Base-by-base conservation (phyloP, 441 rosid species). In the Erodium texanum region DNA sequence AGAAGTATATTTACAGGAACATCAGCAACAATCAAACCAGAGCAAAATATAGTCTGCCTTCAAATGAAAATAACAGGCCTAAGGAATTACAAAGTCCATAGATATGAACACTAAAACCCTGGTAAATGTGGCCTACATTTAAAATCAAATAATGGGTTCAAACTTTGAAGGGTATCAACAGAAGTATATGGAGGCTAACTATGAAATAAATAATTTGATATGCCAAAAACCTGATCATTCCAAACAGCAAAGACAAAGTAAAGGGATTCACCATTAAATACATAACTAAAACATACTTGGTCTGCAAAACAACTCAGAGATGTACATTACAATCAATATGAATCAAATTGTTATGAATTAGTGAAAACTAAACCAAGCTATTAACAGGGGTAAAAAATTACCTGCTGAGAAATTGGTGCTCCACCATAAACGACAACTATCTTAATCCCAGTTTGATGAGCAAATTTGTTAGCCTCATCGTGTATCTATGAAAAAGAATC, bases 351-450 rank as follows among this genome's bases (percentile, higher is more conserved):
- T 1, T 2, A 16, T 5, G 7, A 52, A n/a, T 52, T 14, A 16
- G 20, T 52, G 23, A 52, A 45, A 12, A 52, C 15, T 14, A 52
- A 52, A 52, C 5, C 58, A 52, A 52, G 6, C n/a, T n/a, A 52
- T 41, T 14, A 52, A 16, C 59, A 52, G 59, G 1, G 1, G 16
- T 1, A 52, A 52, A 16, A 52, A 6, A n/a, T 18, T 18, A 83
- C 89, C 85, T 85, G 89, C 58, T 65, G 78, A 18, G 58, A 59
- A 34, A 85, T 76, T 34, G 86, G 79, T 7, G 85, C 78, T 29
- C 89, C 87, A 11, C 85, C 85, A 70, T 79, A 86, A 0, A 70
- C 85, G 48, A 82, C 87, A 50, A 70, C 86, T 14, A 80, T 64
- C 63, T 70, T 77, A 20, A 83, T 74, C 20, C 79, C 85, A 22